Evolutionary conservation across 305 asterid species (phyloP), one percentile per base, ranked within the genome.

Genomic region (Solanum hybrid): DNA sequence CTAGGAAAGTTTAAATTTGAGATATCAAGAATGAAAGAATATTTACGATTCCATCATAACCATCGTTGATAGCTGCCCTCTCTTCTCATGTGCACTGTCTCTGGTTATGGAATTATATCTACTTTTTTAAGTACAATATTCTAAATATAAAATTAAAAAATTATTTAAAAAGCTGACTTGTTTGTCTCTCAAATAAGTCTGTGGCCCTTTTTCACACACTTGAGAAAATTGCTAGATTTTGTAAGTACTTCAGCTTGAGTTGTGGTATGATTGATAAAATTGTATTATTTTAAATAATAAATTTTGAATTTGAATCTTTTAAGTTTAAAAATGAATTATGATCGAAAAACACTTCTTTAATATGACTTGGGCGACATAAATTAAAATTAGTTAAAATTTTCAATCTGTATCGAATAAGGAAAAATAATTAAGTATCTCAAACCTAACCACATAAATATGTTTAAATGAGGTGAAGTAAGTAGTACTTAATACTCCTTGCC

Each of bases 21-120:
- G 0, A 51, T 0, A 0, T 51, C 2, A 51, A 5, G 0, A 6
- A 57, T 57, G 0, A 18, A 57, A 57, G 0, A 57, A 0, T 57
- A 57, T 18, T 57, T 57, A 57, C 1, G 4, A 57, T 18, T 18
- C 0, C 1, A 18, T 0, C 2, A 1, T 57, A 18, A 57, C 0
- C 0, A 57, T 6, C 0, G 4, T 57, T 57, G 11, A 18, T 57
- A 18, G 69, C 10, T 1, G 10, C 24, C 11, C 28, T n/a, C 8
- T 34, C 46, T 14, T 83, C 24, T 84, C 87, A 29, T 84, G 74
- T 46, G 87, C 74, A 51, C 29, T 83, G 39, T 83, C 74, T 46
- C 87, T 46, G 74, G 20, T 6, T 16, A 46, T 84, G 87, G 87
- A 84, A 84, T 84, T 84, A 84, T 84, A 46, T 46, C 28, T 46